Evolutionary conservation across 73 alveolate species (phyloP), one percentile per base, ranked within the genome.

Genomic region (Uronychia setigera): DNA sequence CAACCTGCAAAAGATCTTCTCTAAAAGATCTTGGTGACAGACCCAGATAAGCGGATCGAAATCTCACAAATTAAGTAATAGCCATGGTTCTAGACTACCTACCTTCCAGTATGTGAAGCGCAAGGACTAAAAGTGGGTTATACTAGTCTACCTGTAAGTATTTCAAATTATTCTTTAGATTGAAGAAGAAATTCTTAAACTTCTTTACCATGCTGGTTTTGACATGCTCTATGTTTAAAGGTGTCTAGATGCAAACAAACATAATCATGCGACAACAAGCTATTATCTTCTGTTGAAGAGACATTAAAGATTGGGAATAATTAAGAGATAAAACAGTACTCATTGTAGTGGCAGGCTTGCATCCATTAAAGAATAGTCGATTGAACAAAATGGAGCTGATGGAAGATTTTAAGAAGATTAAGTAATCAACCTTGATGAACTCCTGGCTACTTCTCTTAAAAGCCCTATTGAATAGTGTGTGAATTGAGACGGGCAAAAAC

Each of bases 41-140:
- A 91, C 32, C 96, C 96, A 33, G 87, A 79, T 1, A 29, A 85
- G 31, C 57, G 96, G 75, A 35, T 76, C 31, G 82, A 80, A 27
- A 91, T 91, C 31, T 35, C 78, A 79, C 82, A 86, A 30, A 60
- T 46, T 11, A 46, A 19, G 67, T 19, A 46, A 19, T 46, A 5
- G 19, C n/a, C 67, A 11, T 46, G 67, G 67, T 46, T 46, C 67
- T 11, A 46, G n/a, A 46, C n/a, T 19, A 19, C 67, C n/a, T 19
- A 46, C 19, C 19, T 46, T 19, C 67, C 67, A 46, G 67, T 46
- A 19, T 46, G 67, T 19, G 67, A 46, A 5, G 79, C 74, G 59
- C 77, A 34, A 58, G 98, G 98, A n/a, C 77, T 95, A 0, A 91
- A 93, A 32, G 94, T 95, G 9, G 98, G 98, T 26, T 93, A 93